These are phyloP conservation scores for Chalciporus sp. DNA, from an alignment of 1,284 basidiomycete genomes.

Conservation along the genomic window DNA sequence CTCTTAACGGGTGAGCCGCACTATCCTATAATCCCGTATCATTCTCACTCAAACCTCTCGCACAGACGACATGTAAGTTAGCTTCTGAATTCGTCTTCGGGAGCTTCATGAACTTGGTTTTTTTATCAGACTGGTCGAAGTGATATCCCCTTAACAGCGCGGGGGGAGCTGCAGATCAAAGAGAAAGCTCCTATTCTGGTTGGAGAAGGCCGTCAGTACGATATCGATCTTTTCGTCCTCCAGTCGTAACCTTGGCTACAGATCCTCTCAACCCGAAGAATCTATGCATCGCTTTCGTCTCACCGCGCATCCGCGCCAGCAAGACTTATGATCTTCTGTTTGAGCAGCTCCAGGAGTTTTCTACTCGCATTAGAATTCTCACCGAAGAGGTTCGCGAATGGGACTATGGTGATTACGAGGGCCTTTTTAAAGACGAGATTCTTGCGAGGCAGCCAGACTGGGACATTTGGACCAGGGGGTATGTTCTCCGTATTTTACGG, in stretches of 20 bases:
- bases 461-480: constrained; percentile 86
- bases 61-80: constrained; percentile 71
- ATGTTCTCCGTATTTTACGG: constrained; percentile 21
- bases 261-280: constrained; percentile 81
- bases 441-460: constrained; percentile 66
- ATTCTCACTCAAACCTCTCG: constrained; percentile 8
- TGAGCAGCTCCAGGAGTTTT: constrained; percentile 50
- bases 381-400: constrained; percentile 79
- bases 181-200: constrained; percentile 68
- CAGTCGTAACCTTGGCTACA: constrained; percentile 33
- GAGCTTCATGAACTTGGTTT: neutral
- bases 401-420: constrained; percentile 93
- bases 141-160: constrained; percentile 85
- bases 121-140: constrained; percentile 74
- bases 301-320: constrained; percentile 83
- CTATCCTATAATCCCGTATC: constrained; percentile 3
- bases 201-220: constrained; percentile 71
- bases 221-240: neutral
- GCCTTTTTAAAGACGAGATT: constrained; percentile 77
- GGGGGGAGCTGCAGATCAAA: constrained; percentile 76
- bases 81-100: neutral
- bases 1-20: constrained; percentile 70
- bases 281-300: constrained; percentile 78
- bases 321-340: constrained; percentile 85
- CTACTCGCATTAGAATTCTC: constrained; percentile 47